Evolutionary conservation across 352 stramenopile genomes (phyloP).

Genomic region (Phytophthora meadii): DNA sequence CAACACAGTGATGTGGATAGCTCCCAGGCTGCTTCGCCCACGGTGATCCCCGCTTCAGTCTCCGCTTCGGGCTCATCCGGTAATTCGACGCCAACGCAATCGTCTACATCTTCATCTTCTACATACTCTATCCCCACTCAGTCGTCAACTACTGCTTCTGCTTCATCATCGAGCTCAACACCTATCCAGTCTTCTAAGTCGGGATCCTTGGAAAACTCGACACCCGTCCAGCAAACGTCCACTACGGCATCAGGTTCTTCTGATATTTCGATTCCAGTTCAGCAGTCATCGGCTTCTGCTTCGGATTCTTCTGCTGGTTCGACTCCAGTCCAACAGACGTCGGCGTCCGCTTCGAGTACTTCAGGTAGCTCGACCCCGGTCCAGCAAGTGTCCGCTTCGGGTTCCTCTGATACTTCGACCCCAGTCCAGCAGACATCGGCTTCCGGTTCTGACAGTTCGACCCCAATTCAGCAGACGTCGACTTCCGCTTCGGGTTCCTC

Average conservation of each 20-base stretch:
- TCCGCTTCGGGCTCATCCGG: slow-evolving; percentile 6
- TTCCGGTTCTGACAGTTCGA: slow-evolving; percentile 4
- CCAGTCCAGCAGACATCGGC: neutral
- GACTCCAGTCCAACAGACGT: neutral
- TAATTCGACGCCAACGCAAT: slow-evolving; percentile 3
- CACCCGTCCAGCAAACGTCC: neutral
- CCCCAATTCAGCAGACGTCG: slow-evolving; percentile 2
- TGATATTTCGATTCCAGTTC: neutral
- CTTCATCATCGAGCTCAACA: slow-evolving; percentile 3
- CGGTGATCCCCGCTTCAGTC: neutral
- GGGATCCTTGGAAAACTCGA: neutral
- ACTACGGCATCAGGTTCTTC: slow-evolving; percentile 9
- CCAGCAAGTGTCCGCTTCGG: neutral
- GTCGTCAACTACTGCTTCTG: slow-evolving; percentile 1
- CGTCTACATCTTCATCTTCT: slow-evolving; percentile 13
- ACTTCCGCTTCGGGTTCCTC: neutral
- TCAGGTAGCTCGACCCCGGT: neutral
- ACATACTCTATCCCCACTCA: neutral
- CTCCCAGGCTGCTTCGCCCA: slow-evolving; percentile 3
- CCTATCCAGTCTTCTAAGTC: slow-evolving; percentile 3
- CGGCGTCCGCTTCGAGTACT: neutral
- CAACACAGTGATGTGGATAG: slow-evolving; percentile 7
- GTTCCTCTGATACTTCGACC: slow-evolving; percentile 1
- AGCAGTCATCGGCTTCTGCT: neutral
- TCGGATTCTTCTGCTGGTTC: slow-evolving; percentile 10